A percentile compares a stretch with the other conserved stretches of the same genome.
phyloP scores from a whole-genome alignment of 306 rosid genomes.

The Astragalus glycyphyllos region DNA sequence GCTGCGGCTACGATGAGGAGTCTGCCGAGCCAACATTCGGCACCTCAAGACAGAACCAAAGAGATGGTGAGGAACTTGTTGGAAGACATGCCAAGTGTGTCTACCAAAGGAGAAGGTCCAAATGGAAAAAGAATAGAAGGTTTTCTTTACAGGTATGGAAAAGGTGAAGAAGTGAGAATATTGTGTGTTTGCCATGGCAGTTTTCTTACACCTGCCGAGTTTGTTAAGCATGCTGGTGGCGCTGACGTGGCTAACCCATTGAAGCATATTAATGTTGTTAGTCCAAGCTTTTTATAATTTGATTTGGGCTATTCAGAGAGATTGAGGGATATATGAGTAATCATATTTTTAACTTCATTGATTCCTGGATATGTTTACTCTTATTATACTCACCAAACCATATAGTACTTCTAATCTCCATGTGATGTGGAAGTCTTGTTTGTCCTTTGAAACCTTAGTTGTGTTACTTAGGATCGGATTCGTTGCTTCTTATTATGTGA shows the following conservation, averaged over 20 bases:
- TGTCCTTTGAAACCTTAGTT: not conserved
- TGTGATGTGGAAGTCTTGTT: not conserved
- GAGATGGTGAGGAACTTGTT: conserved; percentile 51
- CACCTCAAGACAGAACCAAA: conserved; percentile 38
- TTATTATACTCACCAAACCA: not conserved
- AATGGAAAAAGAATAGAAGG: conserved; percentile 72
- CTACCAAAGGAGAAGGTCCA: conserved; percentile 67
- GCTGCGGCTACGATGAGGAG: conserved; percentile 7
- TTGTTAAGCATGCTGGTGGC: conserved; percentile 83
- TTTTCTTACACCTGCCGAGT: conserved; percentile 77
- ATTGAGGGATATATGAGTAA: conserved; percentile 1
- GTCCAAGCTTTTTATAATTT: conserved; percentile 43
- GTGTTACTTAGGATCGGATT: not conserved
- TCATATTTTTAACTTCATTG: not conserved
- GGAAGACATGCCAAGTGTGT: conserved; percentile 77
- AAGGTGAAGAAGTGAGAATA: conserved; percentile 78
- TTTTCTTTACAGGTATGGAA: conserved; percentile 73
- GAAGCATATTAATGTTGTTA: conserved; percentile 77
- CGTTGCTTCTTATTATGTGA: not conserved
- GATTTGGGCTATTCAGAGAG: not conserved
- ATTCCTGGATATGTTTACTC: conserved; percentile 5
- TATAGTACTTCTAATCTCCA: not conserved
- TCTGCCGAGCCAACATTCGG: conserved; percentile 8
- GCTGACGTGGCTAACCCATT: conserved; percentile 65
- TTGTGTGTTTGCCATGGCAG: conserved; percentile 82